Percentiles rank a stretch among this genome's conserved stretches.
Evolutionary conservation across 1,139 yeast species (phyloP).

Genomic region (Pichia sp.): DNA sequence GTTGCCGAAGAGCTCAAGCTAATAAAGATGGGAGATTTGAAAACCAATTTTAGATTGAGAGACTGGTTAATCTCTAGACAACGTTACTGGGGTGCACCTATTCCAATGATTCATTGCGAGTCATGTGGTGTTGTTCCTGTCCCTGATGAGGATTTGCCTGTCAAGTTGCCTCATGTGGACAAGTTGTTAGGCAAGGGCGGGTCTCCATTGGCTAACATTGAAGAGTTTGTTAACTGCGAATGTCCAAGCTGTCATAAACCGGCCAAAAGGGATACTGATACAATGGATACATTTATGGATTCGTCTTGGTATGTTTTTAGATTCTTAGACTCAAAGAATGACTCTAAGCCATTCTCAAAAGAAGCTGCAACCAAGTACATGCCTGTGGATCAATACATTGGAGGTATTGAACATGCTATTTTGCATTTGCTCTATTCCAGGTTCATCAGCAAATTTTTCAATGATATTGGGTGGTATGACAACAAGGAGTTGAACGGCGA

Average conservation of each 20-base stretch:
- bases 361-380: slow-evolving; percentile 51
- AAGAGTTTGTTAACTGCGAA: slow-evolving; percentile 64
- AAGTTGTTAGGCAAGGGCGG: slow-evolving; percentile 51
- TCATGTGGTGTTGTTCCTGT: slow-evolving; percentile 87
- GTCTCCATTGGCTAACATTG: slow-evolving; percentile 65
- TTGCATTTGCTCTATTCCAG: slow-evolving; percentile 82
- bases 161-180: slow-evolving; percentile 62
- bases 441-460: slow-evolving; percentile 75
- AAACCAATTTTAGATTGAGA: slow-evolving; percentile 62
- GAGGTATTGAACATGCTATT: slow-evolving; percentile 96
- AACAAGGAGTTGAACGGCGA: slow-evolving; percentile 52
- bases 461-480: slow-evolving; percentile 57
- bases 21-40: slow-evolving; percentile 41
- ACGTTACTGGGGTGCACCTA: slow-evolving; percentile 98
- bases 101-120: slow-evolving; percentile 85
- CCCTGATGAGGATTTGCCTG: slow-evolving; percentile 83
- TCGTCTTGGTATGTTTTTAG: slow-evolving; percentile 95
- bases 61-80: slow-evolving; percentile 96
- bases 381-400: slow-evolving; percentile 89
- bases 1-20: slow-evolving; percentile 44
- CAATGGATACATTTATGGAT: slow-evolving; percentile 98
- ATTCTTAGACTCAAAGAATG: slow-evolving; percentile 70
- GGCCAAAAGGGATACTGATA: slow-evolving; percentile 90
- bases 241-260: slow-evolving; percentile 79
- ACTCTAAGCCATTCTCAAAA: slow-evolving; percentile 46